Percentiles rank a stretch among this genome's conserved stretches.
phyloP scores from a whole-genome alignment of 805 yeast genomes.

The Yarrowia sp. region DNA sequence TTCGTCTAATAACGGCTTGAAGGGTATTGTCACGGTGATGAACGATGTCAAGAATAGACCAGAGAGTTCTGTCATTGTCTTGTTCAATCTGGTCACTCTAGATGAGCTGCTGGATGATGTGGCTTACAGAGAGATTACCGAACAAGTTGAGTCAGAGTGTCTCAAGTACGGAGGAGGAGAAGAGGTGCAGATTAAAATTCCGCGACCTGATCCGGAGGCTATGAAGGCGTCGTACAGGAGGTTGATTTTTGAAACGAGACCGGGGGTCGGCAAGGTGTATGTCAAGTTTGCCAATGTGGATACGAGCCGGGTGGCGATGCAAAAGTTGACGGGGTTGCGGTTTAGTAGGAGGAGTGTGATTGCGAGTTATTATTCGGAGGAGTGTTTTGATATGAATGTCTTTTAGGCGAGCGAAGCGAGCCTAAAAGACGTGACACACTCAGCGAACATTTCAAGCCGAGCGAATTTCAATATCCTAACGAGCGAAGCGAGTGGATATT shows the following conservation, averaged over 20 bases:
- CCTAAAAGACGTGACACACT: no score
- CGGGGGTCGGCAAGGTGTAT: slow-evolving; percentile 71
- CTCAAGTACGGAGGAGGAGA: slow-evolving; percentile 51
- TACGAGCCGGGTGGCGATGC: slow-evolving; percentile 55
- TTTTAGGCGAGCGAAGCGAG: no score
- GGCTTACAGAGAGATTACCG: slow-evolving; percentile 49
- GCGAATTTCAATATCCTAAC: no score
- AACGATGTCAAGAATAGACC: slow-evolving; percentile 30
- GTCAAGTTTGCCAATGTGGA: slow-evolving; percentile 58
- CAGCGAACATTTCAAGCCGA: no score
- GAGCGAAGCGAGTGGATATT: neutral
- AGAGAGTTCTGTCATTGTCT: slow-evolving; percentile 49
- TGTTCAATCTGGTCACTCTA: slow-evolving; percentile 64
- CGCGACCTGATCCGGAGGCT: slow-evolving; percentile 44
- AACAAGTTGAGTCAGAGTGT: slow-evolving; percentile 54
- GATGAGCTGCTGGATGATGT: slow-evolving; percentile 57
- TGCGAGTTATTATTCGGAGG: slow-evolving; percentile 58
- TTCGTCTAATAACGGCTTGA: slow-evolving; percentile 36
- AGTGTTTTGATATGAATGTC: slow-evolving; percentile 44
- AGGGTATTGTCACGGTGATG: slow-evolving; percentile 36
- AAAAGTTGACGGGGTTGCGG: slow-evolving; percentile 58
- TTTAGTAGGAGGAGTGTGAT: slow-evolving; percentile 70
- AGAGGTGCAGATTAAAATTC: slow-evolving; percentile 61
- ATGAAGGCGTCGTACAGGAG: slow-evolving; percentile 42
- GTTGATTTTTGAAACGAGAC: slow-evolving; percentile 40